These are phyloP conservation scores for Thymus mandschuricus DNA, from an alignment of 257 asterid genomes.

Conservation along the genomic window DNA sequence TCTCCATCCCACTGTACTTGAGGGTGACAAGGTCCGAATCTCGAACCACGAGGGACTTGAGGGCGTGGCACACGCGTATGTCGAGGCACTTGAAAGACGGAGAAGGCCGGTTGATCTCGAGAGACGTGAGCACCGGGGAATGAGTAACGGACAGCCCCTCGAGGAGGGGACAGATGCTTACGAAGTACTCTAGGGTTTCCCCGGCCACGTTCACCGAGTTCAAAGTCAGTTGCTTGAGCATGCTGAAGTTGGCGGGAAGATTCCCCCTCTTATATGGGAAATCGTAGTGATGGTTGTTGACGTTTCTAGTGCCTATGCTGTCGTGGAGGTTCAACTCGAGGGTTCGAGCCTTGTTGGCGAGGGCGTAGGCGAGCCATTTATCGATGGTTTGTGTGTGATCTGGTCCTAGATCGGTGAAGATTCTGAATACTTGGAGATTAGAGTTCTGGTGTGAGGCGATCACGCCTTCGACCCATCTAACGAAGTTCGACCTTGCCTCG, in stretches of 20 bases:
- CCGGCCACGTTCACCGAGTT: neutral
- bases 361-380: neutral
- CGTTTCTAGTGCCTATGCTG: too few species aligned
- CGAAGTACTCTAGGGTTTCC: neutral
- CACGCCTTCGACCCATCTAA: too few species aligned
- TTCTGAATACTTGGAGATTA: neutral
- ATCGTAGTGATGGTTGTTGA: too few species aligned
- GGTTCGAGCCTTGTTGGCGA: neutral
- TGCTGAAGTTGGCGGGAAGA: neutral
- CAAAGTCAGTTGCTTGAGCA: neutral
- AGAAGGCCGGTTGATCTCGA: neutral
- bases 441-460: too few species aligned
- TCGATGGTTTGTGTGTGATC: neutral
- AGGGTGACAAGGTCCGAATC: neutral
- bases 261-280: neutral
- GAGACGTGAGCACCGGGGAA: too few species aligned
- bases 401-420: neutral
- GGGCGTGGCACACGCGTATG: neutral
- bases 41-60: neutral
- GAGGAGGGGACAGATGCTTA: neutral
- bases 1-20: neutral
- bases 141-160: neutral
- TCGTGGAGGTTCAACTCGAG: neutral
- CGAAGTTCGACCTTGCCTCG: too few species aligned
- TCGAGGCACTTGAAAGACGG: constrained; percentile 5